These are phyloP conservation scores for Apostasia ramifera DNA, from an alignment of 106 monocot species.

Conservation along the genomic window DNA sequence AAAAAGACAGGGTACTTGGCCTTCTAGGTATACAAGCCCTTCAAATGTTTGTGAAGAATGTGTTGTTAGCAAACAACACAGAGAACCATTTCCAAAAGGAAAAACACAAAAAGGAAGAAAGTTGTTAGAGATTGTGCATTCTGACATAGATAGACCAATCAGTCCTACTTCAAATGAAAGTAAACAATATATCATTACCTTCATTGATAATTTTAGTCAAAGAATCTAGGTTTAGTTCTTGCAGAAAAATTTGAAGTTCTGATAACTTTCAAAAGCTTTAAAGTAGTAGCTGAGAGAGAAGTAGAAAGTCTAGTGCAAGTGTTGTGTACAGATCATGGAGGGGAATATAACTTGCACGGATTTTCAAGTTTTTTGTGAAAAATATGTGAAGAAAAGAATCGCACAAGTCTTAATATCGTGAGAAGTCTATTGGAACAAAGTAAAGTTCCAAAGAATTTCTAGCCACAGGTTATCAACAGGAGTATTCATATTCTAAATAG, in stretches of 20 bases:
- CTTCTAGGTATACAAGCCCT: slow-evolving; percentile 2
- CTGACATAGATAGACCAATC: background rate
- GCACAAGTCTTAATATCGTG: background rate
- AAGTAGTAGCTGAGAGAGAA: background rate
- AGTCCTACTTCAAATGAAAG: slow-evolving; percentile 1
- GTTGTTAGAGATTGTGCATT: background rate
- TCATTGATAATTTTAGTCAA: slow-evolving; percentile 9
- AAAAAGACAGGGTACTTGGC: background rate
- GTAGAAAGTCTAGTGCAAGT: background rate
- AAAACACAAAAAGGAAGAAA: background rate
- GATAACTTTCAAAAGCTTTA: slow-evolving; percentile 2
- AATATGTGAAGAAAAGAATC: background rate
- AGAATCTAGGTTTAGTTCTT: slow-evolving; percentile 8
- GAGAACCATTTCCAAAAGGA: background rate
- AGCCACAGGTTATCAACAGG: background rate
- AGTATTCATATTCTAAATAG: background rate
- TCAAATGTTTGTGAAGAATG: slow-evolving; percentile 12
- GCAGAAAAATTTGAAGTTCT: slow-evolving; percentile 1
- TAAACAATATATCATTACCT: slow-evolving; percentile 4
- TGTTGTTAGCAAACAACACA: slow-evolving; percentile 7
- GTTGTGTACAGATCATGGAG: background rate
- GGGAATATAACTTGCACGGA: background rate
- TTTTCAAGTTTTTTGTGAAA: background rate
- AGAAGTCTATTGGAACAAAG: background rate
- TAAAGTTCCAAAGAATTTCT: background rate